Base-by-base conservation (phyloP, 2,329 filamentous ascomycete species). In the Epichloe gansuensis region DNA sequence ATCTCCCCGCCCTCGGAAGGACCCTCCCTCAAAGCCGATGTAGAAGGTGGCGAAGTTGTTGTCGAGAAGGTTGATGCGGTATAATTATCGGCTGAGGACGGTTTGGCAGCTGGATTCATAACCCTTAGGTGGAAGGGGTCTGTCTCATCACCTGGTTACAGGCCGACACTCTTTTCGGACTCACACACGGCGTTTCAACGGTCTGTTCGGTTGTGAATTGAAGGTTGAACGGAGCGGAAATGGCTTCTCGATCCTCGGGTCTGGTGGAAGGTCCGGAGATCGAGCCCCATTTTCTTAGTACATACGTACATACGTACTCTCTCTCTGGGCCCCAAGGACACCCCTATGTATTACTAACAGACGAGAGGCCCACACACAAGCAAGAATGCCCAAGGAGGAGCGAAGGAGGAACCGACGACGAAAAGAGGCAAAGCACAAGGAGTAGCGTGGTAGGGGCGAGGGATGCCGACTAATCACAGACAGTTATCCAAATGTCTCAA, bases 221-320 rank as follows among this genome's bases (percentile, higher is more conserved):
- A 43, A 53, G 55, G 46, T 49, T 52, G 45, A 53, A 57, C 56
- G 52, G 52, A 46, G 52, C 52, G 44, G 54, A 54, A 39, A 42
- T 50, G 38, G 48, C 35, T 28, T 45, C 50, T 55, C 55, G 56
- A 58, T 58, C 53, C 37, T 55, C 55, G 53, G 49, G 35, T 31
- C 37, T 45, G 45, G 41, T 21, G 48, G 46, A 45, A 43, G 46
- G 34, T 42, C 53, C 53, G 53, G 51, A 42, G 49, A 58, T 58
- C 56, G 55, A 52, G 51, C 34, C 48, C 55, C 51, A 50, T 39
- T 28, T 37, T 35, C 31, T 42, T 42, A 12, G 52, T 23, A 21
- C 17, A 21, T 21, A 21, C 2, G 17, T 21, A 21, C 17, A 21
- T 21, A 2, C 2, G 17, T 21, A 21, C 17, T n/a, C 17, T 21